These are phyloP conservation scores for Gastrodia elata DNA, from an alignment of 106 monocot genomes.

Conservation along the genomic window DNA sequence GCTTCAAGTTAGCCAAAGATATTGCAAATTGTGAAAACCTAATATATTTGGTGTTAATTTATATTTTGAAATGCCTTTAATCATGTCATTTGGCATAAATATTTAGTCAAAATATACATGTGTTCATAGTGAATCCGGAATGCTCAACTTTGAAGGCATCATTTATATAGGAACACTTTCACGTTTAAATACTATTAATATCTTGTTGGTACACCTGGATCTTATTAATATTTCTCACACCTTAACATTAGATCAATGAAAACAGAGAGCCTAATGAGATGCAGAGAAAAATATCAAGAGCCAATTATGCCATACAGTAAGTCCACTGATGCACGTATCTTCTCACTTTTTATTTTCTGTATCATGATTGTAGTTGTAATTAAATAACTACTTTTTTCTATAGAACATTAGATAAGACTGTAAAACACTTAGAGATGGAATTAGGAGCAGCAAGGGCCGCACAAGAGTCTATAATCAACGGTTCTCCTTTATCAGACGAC, in stretches of 20 bases:
- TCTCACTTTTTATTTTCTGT: neutral
- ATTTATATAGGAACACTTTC: neutral
- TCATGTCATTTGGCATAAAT: neutral
- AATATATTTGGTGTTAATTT: neutral
- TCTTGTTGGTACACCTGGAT: neutral
- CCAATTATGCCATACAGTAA: slow-evolving; percentile 36
- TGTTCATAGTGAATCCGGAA: neutral
- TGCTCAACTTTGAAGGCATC: neutral
- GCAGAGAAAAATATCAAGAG: slow-evolving; percentile 25
- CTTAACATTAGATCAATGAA: slow-evolving; percentile 22
- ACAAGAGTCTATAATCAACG: slow-evolving; percentile 74
- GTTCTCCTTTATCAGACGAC: slow-evolving; percentile 59
- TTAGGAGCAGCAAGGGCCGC: slow-evolving; percentile 62
- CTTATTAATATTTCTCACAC: slow-evolving; percentile 2
- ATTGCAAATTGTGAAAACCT: neutral
- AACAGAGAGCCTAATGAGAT: slow-evolving; percentile 20
- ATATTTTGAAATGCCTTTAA: neutral
- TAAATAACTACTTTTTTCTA: neutral
- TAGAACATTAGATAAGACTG: slow-evolving; percentile 76
- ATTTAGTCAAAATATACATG: neutral
- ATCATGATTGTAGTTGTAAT: neutral
- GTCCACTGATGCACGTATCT: neutral
- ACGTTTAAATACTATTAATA: neutral
- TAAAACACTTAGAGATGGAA: slow-evolving; percentile 81
- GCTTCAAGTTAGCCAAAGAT: neutral